Evolutionary conservation across 495 filamentous ascomycete genomes (phyloP), one percentile per base, ranked within the genome.

Genomic region (Xylaria bambusicola): DNA sequence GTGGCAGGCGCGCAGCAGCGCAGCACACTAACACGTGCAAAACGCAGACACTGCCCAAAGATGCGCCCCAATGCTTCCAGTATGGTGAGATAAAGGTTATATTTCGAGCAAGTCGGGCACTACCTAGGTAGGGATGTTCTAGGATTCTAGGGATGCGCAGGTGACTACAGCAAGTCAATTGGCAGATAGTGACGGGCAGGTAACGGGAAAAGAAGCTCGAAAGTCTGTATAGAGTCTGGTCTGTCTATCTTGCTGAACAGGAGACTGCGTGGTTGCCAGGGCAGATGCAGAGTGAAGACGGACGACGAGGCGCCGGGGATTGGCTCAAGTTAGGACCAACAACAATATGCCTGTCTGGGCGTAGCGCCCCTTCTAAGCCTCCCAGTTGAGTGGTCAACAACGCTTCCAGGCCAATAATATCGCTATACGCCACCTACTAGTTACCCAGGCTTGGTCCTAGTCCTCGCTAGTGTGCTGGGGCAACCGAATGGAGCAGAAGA

Each of bases 281-380:
- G 41, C n/a, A 54, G 36, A 15, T 10, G 13, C 12, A 38, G 36
- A 20, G 42, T 7, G 18, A 15, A 20, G n/a, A 33, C 29, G 5
- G 5, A 46, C 44, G 44, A 56, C 17, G n/a, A 42, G 24, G 52
- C 40, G 41, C 17, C 20, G 2, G n/a, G 41, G 31, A 42, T 29
- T 13, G 31, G 6, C 55, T 13, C 13, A 62, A 65, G 64, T 62
- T 67, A 67, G 62, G 67, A 56, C 67, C 67, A 70, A 62, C 57
- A 70, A 70, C 62, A 70, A 53, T 61, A 31, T 70, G 26, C 67
- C 62, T 27, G 60, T 67, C 46, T 56, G 36, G 67, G 67, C 40
- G 62, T 64, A 62, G 64, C 40, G 64, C 41, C 18, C 12, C 27
- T 45, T 36, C n/a, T n/a, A n/a, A n/a, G n/a, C n/a, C n/a, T n/a